These are phyloP conservation scores for Kodamaea sp. DNA, from an alignment of 1,139 yeast genomes.

Conservation along the genomic window DNA sequence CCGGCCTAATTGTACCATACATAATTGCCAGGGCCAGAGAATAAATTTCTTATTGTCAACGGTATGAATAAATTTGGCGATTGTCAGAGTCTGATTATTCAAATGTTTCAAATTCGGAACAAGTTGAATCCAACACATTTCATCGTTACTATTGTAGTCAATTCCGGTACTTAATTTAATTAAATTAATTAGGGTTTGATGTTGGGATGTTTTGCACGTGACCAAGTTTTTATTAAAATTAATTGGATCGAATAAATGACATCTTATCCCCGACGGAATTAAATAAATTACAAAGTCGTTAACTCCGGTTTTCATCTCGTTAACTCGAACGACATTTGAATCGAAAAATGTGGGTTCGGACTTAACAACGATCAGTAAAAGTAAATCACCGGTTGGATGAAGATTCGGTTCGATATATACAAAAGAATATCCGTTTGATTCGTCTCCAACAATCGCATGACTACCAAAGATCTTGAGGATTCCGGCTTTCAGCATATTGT, in stretches of 20 bases:
- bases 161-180: constrained; percentile 55
- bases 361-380: constrained; percentile 28
- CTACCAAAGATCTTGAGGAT: constrained; percentile 53
- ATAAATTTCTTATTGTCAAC: constrained; percentile 56
- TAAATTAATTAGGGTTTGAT: constrained; percentile 43
- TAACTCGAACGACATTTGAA: constrained; percentile 3
- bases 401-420: constrained; percentile 56
- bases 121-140: constrained; percentile 57
- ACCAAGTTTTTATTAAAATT: constrained; percentile 48
- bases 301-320: background rate
- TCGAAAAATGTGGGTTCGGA: constrained; percentile 26
- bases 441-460: constrained; percentile 33
- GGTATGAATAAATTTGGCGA: constrained; percentile 50
- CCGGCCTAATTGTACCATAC: constrained; percentile 52
- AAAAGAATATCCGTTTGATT: constrained; percentile 20
- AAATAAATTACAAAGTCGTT: constrained; percentile 51
- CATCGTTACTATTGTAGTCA: constrained; percentile 19
- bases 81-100: constrained; percentile 64
- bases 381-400: constrained; percentile 49
- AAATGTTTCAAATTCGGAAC: constrained; percentile 66
- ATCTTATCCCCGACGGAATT: constrained; percentile 74
- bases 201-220: constrained; percentile 8
- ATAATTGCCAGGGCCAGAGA: constrained; percentile 68
- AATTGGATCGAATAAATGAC: constrained; percentile 50
- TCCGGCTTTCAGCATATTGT: constrained; percentile 39